Conservation (phyloP, 2,329 filamentous ascomycete species). For the Penicillium sp. region DNA sequence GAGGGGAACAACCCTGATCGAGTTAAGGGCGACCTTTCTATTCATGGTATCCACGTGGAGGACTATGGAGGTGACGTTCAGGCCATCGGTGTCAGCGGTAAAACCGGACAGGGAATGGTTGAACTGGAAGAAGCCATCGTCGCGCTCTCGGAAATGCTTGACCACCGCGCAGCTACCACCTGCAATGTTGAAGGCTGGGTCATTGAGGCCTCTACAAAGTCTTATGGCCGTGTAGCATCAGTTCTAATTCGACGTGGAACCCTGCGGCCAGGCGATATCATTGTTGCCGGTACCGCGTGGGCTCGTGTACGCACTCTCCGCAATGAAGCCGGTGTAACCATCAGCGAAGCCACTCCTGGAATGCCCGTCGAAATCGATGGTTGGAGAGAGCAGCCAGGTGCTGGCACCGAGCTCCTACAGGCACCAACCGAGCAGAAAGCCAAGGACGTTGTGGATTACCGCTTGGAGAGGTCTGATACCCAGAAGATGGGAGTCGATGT, state of each 20-base stretch:
- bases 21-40: conserved; percentile 83
- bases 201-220: conserved; percentile 85
- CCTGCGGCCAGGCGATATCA: conserved; percentile 71
- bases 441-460: conserved; percentile 73
- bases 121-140: conserved; percentile 89
- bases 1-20: conserved; percentile 73
- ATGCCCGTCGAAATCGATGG: conserved; percentile 90
- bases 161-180: conserved; percentile 75
- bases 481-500: conserved; percentile 65
- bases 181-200: conserved; percentile 89
- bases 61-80: conserved; percentile 94
- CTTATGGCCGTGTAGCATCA: conserved; percentile 79
- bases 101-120: conserved; percentile 87
- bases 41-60: conserved; percentile 84
- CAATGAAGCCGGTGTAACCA: conserved; percentile 75
- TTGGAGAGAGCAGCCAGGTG: conserved; percentile 84
- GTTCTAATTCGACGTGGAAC: conserved; percentile 87
- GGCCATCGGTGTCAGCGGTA: conserved; percentile 85
- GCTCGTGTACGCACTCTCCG: conserved; percentile 77
- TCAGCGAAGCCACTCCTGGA: conserved; percentile 76
- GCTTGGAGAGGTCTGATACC: conserved; percentile 68
- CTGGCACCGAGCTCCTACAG: conserved; percentile 84
- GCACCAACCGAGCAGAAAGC: conserved; percentile 75
- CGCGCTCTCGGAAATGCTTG: conserved; percentile 82
- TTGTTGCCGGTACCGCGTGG: conserved; percentile 88